A percentile compares a stretch with the other conserved stretches of the same genome.
These are phyloP conservation scores for Globisporangium alternatum DNA, from an alignment of 352 stramenopile genomes.

Conservation along the genomic window DNA sequence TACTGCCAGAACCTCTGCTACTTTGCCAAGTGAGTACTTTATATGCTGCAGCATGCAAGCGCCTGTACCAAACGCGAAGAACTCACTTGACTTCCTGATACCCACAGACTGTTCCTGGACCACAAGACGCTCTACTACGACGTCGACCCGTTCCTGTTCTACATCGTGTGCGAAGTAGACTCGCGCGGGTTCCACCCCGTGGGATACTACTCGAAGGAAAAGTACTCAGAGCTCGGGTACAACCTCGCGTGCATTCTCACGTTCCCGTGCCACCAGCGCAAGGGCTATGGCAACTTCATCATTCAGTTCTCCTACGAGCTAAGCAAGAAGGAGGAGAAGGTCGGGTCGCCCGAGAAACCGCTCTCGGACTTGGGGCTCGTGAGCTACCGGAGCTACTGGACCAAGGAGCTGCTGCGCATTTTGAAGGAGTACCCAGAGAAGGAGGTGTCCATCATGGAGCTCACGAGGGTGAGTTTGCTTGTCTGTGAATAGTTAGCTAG, in stretches of 20 bases:
- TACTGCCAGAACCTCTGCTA: conserved; percentile 99
- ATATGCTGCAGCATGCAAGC: background rate
- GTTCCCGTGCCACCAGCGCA: conserved; percentile 98
- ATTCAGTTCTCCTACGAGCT: conserved; percentile 99
- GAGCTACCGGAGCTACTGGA: conserved; percentile 99
- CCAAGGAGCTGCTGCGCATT: conserved; percentile 92
- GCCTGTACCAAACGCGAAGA: background rate
- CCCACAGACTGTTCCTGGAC: conserved; percentile 94
- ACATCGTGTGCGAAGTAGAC: conserved; percentile 97
- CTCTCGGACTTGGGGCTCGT: conserved; percentile 98
- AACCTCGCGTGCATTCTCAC: conserved; percentile 99
- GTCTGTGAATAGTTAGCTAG: background rate
- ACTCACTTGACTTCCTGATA: background rate
- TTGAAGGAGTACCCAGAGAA: conserved; percentile 80
- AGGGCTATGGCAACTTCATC: conserved; percentile 99
- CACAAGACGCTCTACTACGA: conserved; percentile 99
- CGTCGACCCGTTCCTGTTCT: conserved; percentile 99
- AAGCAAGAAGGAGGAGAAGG: conserved; percentile 97
- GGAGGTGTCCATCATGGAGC: conserved; percentile 94
- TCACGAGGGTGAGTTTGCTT: conserved; percentile 84
- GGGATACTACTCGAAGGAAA: conserved; percentile 99
- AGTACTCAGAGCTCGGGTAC: conserved; percentile 97
- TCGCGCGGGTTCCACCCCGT: conserved; percentile 91
- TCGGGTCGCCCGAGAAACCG: conserved; percentile 98
- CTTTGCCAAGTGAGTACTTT: conserved; percentile 90